These are phyloP conservation scores for Fusarium mundagurra DNA, from an alignment of 2,329 filamentous ascomycete genomes.

Conservation along the genomic window DNA sequence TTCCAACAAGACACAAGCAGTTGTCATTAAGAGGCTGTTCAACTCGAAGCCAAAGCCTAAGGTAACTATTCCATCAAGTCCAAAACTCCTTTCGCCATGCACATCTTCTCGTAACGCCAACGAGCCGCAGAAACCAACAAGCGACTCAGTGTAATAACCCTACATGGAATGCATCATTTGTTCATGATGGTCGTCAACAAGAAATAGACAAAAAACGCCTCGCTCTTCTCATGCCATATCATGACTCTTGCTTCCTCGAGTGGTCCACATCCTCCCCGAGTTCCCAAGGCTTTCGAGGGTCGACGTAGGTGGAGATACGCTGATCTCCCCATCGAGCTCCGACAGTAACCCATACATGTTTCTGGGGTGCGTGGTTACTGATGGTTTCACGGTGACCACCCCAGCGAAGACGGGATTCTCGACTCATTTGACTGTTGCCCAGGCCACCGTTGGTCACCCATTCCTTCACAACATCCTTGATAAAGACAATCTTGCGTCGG, in stretches of 20 bases:
- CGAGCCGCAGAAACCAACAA: slow-evolving; percentile 30
- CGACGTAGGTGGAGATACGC: slow-evolving; percentile 64
- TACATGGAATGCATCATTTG: slow-evolving; percentile 42
- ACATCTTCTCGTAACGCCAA: slow-evolving; percentile 37
- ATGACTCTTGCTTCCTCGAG: slow-evolving; percentile 42
- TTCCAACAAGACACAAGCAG: slow-evolving; percentile 2
- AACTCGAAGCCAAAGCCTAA: slow-evolving; percentile 18
- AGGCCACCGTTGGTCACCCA: slow-evolving; percentile 77
- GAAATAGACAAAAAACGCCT: slow-evolving; percentile 39
- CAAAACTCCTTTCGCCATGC: slow-evolving; percentile 36
- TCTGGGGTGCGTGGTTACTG: slow-evolving; percentile 61
- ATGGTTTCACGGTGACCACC: slow-evolving; percentile 66
- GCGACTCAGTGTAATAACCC: slow-evolving; percentile 25
- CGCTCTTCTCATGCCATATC: slow-evolving; percentile 23
- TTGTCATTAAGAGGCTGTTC: slow-evolving; percentile 20
- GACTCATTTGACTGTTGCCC: slow-evolving; percentile 71
- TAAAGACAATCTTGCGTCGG: slow-evolving; percentile 78
- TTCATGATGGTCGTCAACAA: slow-evolving; percentile 39
- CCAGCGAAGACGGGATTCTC: slow-evolving; percentile 66
- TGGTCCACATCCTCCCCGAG: slow-evolving; percentile 63
- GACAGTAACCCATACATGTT: slow-evolving; percentile 75
- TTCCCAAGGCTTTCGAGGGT: slow-evolving; percentile 63
- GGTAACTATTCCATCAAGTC: slow-evolving; percentile 1
- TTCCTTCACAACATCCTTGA: slow-evolving; percentile 73
- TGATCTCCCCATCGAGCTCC: slow-evolving; percentile 70